phyloP scores from a whole-genome alignment of 345 rosid genomes.

The Eucalyptus curtisii region DNA sequence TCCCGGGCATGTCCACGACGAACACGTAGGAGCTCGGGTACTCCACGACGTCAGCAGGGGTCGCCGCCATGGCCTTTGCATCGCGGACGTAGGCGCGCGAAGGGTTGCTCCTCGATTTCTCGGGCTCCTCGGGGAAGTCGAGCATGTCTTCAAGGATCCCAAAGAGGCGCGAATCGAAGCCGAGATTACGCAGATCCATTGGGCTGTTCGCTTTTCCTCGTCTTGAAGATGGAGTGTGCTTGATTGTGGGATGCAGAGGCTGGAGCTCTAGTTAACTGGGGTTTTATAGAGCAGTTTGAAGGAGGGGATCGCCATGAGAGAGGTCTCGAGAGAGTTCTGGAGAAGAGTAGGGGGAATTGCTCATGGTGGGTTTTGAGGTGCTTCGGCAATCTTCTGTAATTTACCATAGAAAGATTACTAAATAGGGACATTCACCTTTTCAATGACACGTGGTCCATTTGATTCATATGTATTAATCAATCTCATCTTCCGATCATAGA shows the following conservation, averaged over 20 bases:
- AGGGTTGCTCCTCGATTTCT: constrained; percentile 6
- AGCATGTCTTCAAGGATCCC: constrained; percentile 43
- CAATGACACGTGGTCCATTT: background rate
- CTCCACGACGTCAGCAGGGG: constrained; percentile 77
- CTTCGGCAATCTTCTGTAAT: background rate
- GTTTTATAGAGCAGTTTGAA: background rate
- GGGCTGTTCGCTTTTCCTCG: background rate
- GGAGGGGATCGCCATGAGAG: background rate
- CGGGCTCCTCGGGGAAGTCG: constrained; percentile 16
- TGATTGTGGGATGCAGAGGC: background rate
- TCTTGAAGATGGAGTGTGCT: background rate
- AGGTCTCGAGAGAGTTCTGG: background rate
- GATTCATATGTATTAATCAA: background rate
- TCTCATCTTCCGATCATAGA: background rate
- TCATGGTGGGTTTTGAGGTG: background rate
- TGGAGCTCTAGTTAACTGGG: background rate
- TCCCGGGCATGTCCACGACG: constrained; percentile 79
- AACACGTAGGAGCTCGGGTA: constrained; percentile 37
- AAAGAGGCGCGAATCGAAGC: constrained; percentile 26
- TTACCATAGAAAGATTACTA: background rate
- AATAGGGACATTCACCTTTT: background rate
- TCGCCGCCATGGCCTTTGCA: constrained; percentile 70
- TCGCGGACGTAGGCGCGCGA: constrained; percentile 47
- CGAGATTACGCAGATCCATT: constrained; percentile 40
- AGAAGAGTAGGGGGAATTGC: background rate